Percentiles rank a stretch among this genome's conserved stretches.
phyloP scores from a whole-genome alignment of 331 rosid species.

The Malus hybrid region DNA sequence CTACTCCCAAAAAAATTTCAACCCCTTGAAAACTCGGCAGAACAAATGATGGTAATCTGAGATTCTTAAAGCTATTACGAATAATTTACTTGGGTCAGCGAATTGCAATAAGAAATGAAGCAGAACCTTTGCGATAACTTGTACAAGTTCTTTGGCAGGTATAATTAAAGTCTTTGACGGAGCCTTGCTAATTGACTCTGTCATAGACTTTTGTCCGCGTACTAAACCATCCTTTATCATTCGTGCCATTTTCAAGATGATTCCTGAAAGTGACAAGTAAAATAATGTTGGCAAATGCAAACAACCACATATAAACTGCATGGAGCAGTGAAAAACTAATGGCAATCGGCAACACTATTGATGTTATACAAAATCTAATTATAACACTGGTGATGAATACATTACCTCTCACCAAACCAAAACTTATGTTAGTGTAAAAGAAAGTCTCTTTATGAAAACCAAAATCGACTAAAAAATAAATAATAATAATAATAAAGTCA shows the following conservation, averaged over 20 bases:
- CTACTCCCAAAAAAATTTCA: too few relatives aligned
- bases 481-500: too few relatives aligned
- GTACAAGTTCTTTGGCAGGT: conserved; percentile 78
- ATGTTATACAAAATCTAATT: background rate
- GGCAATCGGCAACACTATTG: background rate
- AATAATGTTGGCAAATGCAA: conserved; percentile 11
- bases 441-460: conserved; percentile 8
- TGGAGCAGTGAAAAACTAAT: background rate
- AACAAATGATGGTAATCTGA: background rate
- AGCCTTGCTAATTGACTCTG: conserved; percentile 57
- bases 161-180: conserved; percentile 62
- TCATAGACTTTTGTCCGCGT: conserved; percentile 53
- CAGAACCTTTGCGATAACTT: conserved; percentile 83
- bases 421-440: background rate
- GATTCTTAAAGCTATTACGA: background rate
- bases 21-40: background rate
- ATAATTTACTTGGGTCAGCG: background rate
- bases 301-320: background rate
- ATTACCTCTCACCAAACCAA: conserved; percentile 1
- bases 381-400: background rate
- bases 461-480: background rate
- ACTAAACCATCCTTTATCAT: conserved; percentile 64
- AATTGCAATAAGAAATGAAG: conserved; percentile 12
- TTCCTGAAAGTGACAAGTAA: conserved; percentile 43
- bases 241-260: conserved; percentile 78